Base-by-base conservation (phyloP, 169 alveolate genomes). In the Sarcocystis neurona region DNA sequence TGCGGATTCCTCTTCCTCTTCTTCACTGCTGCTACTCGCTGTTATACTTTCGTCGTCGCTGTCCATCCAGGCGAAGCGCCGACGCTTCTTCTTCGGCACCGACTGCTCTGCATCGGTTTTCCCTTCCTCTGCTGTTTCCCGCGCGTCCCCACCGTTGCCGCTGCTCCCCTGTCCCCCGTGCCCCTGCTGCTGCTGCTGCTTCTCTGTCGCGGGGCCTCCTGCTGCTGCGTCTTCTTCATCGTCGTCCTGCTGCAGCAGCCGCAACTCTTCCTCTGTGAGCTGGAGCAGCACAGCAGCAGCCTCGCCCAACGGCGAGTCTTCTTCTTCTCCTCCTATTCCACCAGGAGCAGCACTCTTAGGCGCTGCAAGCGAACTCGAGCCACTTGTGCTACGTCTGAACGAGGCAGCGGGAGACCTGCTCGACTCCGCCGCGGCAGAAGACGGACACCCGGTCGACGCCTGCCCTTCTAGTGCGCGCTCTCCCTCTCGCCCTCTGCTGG, bases 181-280 rank as follows among this genome's bases (percentile, higher is more conserved):
- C 48, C 39, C 37, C 80, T 37, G 53, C 80, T 72, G 53, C 80
- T 27, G 80, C 48, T 72, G 10, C 74, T 79, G 53, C 74, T 50
- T n/a, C 75, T 48, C 74, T 18, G 43, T n/a, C 75, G 27, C n/a
- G n/a, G n/a, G n/a, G n/a, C 30, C 48, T 72, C 37, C 80, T 37
- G 53, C 80, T 72, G 53, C 80, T 27, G 80, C 74, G n/a, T 41
- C 87, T 50, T 53, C 85, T 27, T 20, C 87, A 4, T 79, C 87
- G 20, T 79, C 87, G 53, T 79, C 87, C 34, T 46, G 53, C 70
- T 50, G 87, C 75, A 79, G 87, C 87, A 79, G 87, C 72, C 74
- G 46, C 23, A 79, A 39, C 18, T 79, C 87, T 74, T 79, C 87
- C 50, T 79, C 87, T 5, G 70, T 79, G 53, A 79, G 37, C 20